Conservation (phyloP, 192 early-diverging fungal species). For the Entomortierella beljakovae region DNA sequence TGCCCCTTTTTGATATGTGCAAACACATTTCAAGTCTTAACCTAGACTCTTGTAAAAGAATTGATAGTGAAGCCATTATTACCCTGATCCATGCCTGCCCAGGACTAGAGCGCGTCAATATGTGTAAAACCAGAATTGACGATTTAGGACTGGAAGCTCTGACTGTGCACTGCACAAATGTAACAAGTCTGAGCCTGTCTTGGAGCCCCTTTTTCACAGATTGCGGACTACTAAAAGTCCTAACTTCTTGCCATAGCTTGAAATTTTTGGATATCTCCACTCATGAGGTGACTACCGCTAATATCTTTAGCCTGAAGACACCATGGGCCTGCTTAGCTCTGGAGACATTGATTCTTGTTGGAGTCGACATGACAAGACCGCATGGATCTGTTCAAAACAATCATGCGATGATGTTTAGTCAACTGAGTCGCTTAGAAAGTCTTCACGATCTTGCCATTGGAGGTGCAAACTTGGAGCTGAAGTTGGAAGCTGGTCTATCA, state of each 20-base stretch:
- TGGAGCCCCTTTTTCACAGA: constrained; percentile 34
- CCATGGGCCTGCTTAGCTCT: constrained; percentile 28
- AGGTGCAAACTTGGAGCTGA: constrained; percentile 17
- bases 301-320: constrained; percentile 18
- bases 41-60: constrained; percentile 41
- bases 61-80: constrained; percentile 9
- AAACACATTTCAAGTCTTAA: constrained; percentile 21
- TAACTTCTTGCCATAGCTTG: constrained; percentile 1
- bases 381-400: neutral
- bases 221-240: constrained; percentile 11
- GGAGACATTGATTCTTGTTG: constrained; percentile 35
- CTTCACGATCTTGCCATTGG: constrained; percentile 43
- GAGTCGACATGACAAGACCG: constrained; percentile 38
- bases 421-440: constrained; percentile 28
- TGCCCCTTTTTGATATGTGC: constrained; percentile 12
- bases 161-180: constrained; percentile 12
- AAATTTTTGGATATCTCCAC: constrained; percentile 35
- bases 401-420: constrained; percentile 39
- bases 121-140: constrained; percentile 24
- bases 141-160: constrained; percentile 23
- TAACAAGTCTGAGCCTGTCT: constrained; percentile 30
- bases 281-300: constrained; percentile 5
- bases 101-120: constrained; percentile 37
- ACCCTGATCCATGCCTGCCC: constrained; percentile 13
- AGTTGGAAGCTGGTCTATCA: constrained; percentile 28